Conservation (phyloP, 345 rosid species). For the Theobroma cacao region DNA sequence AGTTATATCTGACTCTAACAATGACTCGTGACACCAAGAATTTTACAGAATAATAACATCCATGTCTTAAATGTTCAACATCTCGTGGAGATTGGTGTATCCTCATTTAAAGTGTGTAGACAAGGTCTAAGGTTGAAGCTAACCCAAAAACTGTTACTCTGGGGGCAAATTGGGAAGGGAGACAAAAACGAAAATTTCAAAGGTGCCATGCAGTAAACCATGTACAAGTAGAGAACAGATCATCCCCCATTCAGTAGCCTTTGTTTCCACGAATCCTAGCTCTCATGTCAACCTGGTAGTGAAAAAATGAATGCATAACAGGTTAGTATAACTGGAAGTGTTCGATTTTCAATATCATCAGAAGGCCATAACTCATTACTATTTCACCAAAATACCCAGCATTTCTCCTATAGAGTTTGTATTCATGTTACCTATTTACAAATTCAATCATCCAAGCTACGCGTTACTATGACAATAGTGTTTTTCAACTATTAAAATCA, state of each 20-base stretch:
- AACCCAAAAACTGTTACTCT: not conserved
- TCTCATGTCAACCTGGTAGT: not conserved
- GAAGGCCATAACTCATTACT: not conserved
- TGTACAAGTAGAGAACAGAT: not conserved
- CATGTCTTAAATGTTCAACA: not conserved
- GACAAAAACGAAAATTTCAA: not conserved
- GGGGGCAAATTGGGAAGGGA: not conserved
- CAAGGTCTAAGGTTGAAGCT: not conserved
- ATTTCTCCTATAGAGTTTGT: not conserved
- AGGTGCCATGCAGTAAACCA: not conserved
- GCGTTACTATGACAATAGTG: not conserved
- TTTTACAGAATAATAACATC: not conserved
- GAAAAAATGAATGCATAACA: not conserved
- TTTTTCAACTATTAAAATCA: not conserved
- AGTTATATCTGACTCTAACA: not conserved
- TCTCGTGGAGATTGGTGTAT: not conserved
- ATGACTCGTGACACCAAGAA: not conserved
- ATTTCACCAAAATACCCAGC: not conserved
- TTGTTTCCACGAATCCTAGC: slow-evolving; percentile 8
- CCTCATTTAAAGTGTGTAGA: not conserved
- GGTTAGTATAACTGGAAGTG: not conserved
- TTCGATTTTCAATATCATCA: not conserved
- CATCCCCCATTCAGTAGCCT: slow-evolving; percentile 51
- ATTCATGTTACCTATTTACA: not conserved
- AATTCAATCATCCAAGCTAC: not conserved